These are phyloP conservation scores for Phyllosticta capitalensis DNA, from an alignment of 2,329 filamentous ascomycete genomes.

Conservation along the genomic window DNA sequence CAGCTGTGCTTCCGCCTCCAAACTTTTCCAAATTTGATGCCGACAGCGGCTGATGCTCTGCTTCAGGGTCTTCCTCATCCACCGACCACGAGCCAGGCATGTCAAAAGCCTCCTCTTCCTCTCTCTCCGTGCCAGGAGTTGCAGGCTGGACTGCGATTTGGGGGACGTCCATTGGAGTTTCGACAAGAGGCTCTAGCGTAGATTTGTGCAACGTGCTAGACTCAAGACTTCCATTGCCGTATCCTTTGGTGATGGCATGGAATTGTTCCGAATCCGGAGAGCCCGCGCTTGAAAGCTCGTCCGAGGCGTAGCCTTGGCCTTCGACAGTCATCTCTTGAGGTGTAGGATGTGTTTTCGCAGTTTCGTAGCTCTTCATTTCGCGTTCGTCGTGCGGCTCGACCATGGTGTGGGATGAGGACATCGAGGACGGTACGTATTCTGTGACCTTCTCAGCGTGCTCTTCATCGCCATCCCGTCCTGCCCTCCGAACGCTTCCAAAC, in stretches of 20 bases:
- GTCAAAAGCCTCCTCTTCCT: conserved; percentile 16
- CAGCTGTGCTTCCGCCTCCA: conserved; percentile 10
- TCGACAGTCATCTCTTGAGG: conserved; percentile 63
- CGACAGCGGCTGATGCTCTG: conserved; percentile 16
- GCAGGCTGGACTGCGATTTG: conserved; percentile 27
- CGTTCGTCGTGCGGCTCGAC: conserved; percentile 32
- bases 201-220: background rate
- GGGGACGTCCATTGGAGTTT: conserved; percentile 16
- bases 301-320: conserved; percentile 53
- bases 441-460: conserved; percentile 45
- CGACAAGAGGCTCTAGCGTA: background rate
- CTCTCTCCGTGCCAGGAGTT: conserved; percentile 22
- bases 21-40: background rate
- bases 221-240: background rate
- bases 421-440: conserved; percentile 31
- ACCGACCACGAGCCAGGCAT: conserved; percentile 22
- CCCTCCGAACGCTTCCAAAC: conserved; percentile 64
- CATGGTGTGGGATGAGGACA: conserved; percentile 24
- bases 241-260: background rate
- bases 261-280: background rate
- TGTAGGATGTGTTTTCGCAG: conserved; percentile 42
- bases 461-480: conserved; percentile 36
- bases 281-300: background rate
- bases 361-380: background rate
- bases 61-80: conserved; percentile 14